Evolutionary conservation across 495 filamentous ascomycete genomes (phyloP).

Genomic region (Sphaerosporella brunnea): DNA sequence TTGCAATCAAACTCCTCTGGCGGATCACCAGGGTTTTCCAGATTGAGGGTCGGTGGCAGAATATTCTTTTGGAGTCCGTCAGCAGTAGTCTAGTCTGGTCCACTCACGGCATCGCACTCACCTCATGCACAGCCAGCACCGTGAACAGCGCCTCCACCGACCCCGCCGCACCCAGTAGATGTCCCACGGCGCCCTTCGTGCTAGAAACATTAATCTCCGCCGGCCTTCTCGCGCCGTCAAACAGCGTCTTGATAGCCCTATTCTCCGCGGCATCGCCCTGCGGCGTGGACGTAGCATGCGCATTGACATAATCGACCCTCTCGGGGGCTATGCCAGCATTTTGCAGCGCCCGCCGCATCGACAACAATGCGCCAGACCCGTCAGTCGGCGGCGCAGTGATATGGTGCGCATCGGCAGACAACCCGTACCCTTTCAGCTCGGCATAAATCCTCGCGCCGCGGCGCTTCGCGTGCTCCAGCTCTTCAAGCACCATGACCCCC

Average conservation of each 20-base stretch:
- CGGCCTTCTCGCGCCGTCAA: slow-evolving; percentile 44
- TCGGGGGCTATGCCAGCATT: slow-evolving; percentile 50
- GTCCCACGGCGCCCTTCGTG: slow-evolving; percentile 84
- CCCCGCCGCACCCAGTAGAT: slow-evolving; percentile 79
- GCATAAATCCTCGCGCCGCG: slow-evolving; percentile 73
- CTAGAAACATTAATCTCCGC: slow-evolving; percentile 66
- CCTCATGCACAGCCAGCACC: slow-evolving; percentile 56
- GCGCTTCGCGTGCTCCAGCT: slow-evolving; percentile 68
- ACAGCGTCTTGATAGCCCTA: slow-evolving; percentile 54
- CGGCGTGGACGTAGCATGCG: slow-evolving; percentile 74
- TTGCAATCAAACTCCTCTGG: slow-evolving; percentile 66
- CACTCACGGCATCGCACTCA: slow-evolving; percentile 31
- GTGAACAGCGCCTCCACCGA: slow-evolving; percentile 77
- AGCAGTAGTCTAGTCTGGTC: background rate
- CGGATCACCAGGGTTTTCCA: slow-evolving; percentile 36
- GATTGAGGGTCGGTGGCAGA: slow-evolving; percentile 76
- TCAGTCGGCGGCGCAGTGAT: slow-evolving; percentile 75
- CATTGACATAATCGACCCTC: slow-evolving; percentile 81
- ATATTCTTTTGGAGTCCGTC: slow-evolving; percentile 37
- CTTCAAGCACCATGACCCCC: slow-evolving; percentile 72
- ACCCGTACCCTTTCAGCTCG: slow-evolving; percentile 74
- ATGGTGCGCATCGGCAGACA: slow-evolving; percentile 74
- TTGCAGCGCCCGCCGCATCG: slow-evolving; percentile 70
- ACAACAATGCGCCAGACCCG: slow-evolving; percentile 59
- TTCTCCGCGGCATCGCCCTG: slow-evolving; percentile 84